Base-by-base conservation (phyloP, 2,329 filamentous ascomycete species). In the Cladosporium sp. region DNA sequence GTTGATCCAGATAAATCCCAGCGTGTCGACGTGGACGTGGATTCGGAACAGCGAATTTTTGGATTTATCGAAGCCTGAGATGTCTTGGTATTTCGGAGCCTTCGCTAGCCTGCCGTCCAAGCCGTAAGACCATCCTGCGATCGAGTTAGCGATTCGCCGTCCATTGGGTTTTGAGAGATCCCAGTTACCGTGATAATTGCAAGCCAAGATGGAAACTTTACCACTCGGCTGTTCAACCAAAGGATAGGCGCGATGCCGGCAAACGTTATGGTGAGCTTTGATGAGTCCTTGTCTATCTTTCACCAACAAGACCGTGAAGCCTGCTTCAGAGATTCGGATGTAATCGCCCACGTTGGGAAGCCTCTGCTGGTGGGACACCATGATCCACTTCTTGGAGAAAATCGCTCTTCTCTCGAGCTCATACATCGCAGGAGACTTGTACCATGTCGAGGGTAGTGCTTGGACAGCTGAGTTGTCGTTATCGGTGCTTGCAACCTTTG, bases 261-360 rank as follows among this genome's bases (percentile, higher is more conserved):
- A 85, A 35, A 85, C 74, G 63, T 85, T 85, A 70, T 85, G 83
- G 65, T 85, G 84, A 5, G 77, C 82, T 54, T 81, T 78, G 65
- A 84, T 76, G 7, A 77, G 71, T 32, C 77, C 74, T 63, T 82
- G 79, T n/a, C 70, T 71, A 53, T 76, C 73, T 12, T 83, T 67
- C 61, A 84, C 71, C 20, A 66, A 34, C 17, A 65, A 49, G 67
- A 85, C 80, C 24, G 80, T 73, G 68, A 79, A 83, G n/a, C 77
- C 80, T 5, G 81, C 80, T 6, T 82, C 66, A 7, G 78, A 74
- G 58, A 77, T 83, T 9, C 78, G 76, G 17, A 82, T 73, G 70
- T 80, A 86, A 65, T 84, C 80, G 4, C 83, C 83, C 6, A 73
- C 62, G 37, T 81, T 77, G 58, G 69, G 68, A 49, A 83, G 71